phyloP scores from a whole-genome alignment of 257 asterid genomes.

The Ilex aquifolium region DNA sequence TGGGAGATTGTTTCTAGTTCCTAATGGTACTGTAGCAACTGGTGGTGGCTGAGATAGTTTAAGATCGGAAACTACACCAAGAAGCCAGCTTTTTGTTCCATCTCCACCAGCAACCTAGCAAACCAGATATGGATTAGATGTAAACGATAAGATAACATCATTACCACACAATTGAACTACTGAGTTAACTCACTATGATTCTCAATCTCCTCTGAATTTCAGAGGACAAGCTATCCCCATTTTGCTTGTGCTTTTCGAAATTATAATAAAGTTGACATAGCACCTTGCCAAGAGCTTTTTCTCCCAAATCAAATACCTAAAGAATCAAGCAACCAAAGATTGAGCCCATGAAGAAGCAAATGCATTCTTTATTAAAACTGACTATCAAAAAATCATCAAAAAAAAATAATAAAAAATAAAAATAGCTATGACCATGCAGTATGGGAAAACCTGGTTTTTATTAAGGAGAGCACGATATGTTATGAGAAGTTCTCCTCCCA shows the following conservation, averaged over 20 bases:
- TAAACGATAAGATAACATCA: not conserved
- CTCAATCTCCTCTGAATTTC: too few relatives aligned
- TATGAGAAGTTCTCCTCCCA: conserved; percentile 55
- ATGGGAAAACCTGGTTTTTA: conserved; percentile 48
- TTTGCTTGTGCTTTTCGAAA: conserved; percentile 53
- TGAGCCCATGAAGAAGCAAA: not conserved
- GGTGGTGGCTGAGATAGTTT: too few relatives aligned
- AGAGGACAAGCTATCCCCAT: conserved; percentile 30
- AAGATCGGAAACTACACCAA: too few relatives aligned
- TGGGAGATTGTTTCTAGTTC: too few relatives aligned
- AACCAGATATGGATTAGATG: not conserved
- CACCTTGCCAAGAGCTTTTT: conserved; percentile 45
- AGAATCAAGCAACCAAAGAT: conserved; percentile 53
- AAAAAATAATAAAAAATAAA: conserved; percentile 8
- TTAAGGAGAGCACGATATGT: conserved; percentile 53
- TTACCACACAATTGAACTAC: too few relatives aligned
- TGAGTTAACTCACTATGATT: too few relatives aligned
- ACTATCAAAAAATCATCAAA: not conserved
- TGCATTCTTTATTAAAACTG: conserved; percentile 7
- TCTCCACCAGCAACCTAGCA: conserved; percentile 1
- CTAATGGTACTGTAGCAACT: too few relatives aligned
- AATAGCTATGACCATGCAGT: too few relatives aligned
- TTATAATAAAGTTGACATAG: conserved; percentile 46
- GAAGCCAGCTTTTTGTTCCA: too few relatives aligned
- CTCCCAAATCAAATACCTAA: conserved; percentile 58